Evolutionary conservation across 805 yeast species (phyloP).

Genomic region (Pichia deserticola): DNA sequence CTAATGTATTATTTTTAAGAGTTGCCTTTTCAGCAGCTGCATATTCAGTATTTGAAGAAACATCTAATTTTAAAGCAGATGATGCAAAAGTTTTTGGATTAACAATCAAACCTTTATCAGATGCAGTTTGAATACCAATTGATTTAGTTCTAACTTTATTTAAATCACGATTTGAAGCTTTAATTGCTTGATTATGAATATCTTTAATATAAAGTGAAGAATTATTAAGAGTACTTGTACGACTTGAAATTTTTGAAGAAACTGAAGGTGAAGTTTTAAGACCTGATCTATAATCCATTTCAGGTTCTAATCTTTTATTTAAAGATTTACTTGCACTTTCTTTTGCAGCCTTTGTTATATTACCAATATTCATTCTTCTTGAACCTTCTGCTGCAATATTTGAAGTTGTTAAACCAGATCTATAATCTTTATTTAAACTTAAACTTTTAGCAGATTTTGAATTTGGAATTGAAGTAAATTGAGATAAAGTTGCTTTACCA

Average conservation of each 20-base stretch:
- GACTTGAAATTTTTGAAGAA: slow-evolving; percentile 4
- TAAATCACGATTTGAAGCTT: slow-evolving; percentile 8
- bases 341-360: slow-evolving; percentile 24
- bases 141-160: slow-evolving; percentile 14
- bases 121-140: slow-evolving; percentile 36
- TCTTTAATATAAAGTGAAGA: slow-evolving; percentile 10
- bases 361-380: slow-evolving; percentile 26
- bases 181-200: slow-evolving; percentile 10
- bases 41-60: slow-evolving; percentile 22
- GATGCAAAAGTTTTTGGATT: slow-evolving; percentile 42
- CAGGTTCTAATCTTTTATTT: slow-evolving; percentile 40
- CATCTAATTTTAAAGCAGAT: slow-evolving; percentile 36
- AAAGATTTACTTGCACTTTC: slow-evolving; percentile 37
- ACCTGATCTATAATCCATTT: slow-evolving; percentile 27
- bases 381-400: slow-evolving; percentile 23
- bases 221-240: slow-evolving; percentile 26
- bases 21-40: slow-evolving; percentile 31
- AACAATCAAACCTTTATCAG: slow-evolving; percentile 25
- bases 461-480: slow-evolving; percentile 13
- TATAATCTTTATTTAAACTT: slow-evolving; percentile 13
- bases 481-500: slow-evolving; percentile 30
- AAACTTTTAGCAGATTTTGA: slow-evolving; percentile 14
- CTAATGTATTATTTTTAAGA: slow-evolving; percentile 30
- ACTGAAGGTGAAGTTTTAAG: slow-evolving; percentile 16
- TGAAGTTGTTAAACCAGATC: slow-evolving; percentile 24